These are phyloP conservation scores for Quercus robur DNA, from an alignment of 306 rosid species.

Conservation along the genomic window DNA sequence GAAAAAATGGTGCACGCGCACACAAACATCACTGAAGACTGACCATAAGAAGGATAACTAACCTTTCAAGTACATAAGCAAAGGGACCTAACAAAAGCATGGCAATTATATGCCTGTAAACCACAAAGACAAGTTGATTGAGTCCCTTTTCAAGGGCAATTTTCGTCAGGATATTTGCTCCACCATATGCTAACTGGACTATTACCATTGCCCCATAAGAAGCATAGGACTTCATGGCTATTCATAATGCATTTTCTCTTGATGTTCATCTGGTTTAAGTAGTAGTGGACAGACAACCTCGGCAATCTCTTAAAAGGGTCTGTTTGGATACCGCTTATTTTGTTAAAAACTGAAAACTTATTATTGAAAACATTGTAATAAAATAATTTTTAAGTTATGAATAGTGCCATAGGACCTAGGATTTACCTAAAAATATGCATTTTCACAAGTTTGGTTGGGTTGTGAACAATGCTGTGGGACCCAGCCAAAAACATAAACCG, in stretches of 20 bases:
- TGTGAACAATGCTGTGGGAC: no score
- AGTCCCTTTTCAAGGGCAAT: conserved; percentile 26
- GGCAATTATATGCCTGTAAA: conserved; percentile 30
- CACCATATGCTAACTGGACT: conserved; percentile 19
- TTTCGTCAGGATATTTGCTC: conserved; percentile 19
- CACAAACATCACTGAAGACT: background rate
- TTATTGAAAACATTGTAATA: no score
- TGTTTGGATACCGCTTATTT: no score
- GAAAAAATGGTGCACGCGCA: no score
- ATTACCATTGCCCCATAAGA: conserved; percentile 20
- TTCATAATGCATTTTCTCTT: background rate
- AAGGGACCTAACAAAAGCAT: conserved; percentile 25
- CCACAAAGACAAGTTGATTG: conserved; percentile 31
- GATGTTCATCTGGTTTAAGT: background rate
- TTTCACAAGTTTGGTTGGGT: no score
- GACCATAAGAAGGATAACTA: background rate
- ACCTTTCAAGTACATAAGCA: conserved; percentile 29
- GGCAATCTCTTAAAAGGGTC: background rate
- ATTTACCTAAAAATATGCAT: no score
- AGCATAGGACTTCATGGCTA: conserved; percentile 9
- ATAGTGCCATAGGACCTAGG: no score
- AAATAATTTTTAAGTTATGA: no score
- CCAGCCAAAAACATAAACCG: no score
- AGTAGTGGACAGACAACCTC: background rate
- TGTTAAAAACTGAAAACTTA: no score